Evolutionary conservation across 805 yeast genomes (phyloP), one percentile per base, ranked within the genome.

Genomic region (Candida pseudoglaebosa): DNA sequence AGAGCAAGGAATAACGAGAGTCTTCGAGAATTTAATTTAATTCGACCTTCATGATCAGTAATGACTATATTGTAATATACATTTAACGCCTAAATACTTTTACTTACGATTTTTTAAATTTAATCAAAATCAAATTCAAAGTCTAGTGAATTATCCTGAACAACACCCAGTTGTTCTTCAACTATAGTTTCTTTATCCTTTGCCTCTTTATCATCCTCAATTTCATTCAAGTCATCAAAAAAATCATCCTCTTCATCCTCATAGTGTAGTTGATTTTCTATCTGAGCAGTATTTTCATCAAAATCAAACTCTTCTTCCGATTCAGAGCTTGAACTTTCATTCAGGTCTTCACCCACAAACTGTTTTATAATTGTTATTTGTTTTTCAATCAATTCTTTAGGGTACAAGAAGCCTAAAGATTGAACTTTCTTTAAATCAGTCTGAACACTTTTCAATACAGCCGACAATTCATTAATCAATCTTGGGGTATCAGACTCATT

Each of bases 71-170:
- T 22, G 10, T 22, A 22, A 22, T 22, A 22, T 22, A 22, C 26
- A 22, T 22, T 22, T 8, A 22, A 22, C 26, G 26, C 26, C 26
- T 22, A 22, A 22, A 22, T 8, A 8, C 26, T 12, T 22, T 8
- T 12, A 12, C 26, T 8, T 14, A 8, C 32, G 32, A 8, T 22
- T 29, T 15, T 18, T 9, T 5, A 31, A 20, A 15, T 28, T 22
- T 40, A 56, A 12, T 55, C 61, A 34, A 56, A 52, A 42, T 57
- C 61, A 40, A 55, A 54, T 24, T 57, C 60, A 38, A 56, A 51
- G 18, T 56, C 59, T 44, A 53, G 43, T 22, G 32, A 24, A 16
- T 38, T 31, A n/a, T 24, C 21, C 21, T 19, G n/a, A 8, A 8
- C 9, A 16, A 31, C 34, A 31, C 16, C 7, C 10, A 12, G 20